Conservation (phyloP, 352 stramenopile genomes). For the Albugo laibachii region DNA sequence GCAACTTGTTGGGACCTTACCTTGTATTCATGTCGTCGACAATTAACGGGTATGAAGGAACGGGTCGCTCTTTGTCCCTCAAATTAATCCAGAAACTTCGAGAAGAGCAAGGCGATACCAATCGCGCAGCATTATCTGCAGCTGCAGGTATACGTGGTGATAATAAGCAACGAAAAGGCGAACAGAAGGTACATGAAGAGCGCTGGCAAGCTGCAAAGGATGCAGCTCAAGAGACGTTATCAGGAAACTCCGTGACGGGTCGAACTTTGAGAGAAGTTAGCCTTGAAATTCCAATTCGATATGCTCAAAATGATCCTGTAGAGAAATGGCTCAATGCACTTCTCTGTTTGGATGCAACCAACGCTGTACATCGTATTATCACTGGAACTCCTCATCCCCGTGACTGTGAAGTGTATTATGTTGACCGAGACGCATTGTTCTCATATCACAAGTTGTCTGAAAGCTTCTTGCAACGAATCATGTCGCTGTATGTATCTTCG, state of each 20-base stretch:
- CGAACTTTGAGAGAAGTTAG: conserved; percentile 87
- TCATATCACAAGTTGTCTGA: conserved; percentile 98
- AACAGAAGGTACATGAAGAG: conserved; percentile 93
- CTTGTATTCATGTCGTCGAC: conserved; percentile 98
- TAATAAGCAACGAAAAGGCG: conserved; percentile 85
- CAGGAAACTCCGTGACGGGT: conserved; percentile 21
- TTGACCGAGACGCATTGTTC: conserved; percentile 98
- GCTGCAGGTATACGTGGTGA: conserved; percentile 69
- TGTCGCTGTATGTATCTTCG: conserved; percentile 93
- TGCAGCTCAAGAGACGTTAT: conserved; percentile 45
- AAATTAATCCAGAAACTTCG: conserved; percentile 98
- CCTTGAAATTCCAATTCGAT: conserved; percentile 96
- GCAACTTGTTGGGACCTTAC: conserved; percentile 89
- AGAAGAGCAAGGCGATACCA: conserved; percentile 77
- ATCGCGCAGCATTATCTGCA: conserved; percentile 27
- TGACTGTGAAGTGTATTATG: conserved; percentile 96
- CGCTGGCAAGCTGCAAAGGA: conserved; percentile 85
- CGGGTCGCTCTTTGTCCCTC: conserved; percentile 93
- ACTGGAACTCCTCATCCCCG: conserved; percentile 87
- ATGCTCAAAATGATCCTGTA: conserved; percentile 87
- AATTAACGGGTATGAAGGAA: conserved; percentile 99
- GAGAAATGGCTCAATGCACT: conserved; percentile 96
- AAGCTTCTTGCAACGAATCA: conserved; percentile 84
- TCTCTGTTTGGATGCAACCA: conserved; percentile 89
- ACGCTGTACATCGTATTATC: conserved; percentile 68